Evolutionary conservation across 441 rosid genomes (phyloP), one percentile per base, ranked within the genome.

Genomic region (Kokia cookei): DNA sequence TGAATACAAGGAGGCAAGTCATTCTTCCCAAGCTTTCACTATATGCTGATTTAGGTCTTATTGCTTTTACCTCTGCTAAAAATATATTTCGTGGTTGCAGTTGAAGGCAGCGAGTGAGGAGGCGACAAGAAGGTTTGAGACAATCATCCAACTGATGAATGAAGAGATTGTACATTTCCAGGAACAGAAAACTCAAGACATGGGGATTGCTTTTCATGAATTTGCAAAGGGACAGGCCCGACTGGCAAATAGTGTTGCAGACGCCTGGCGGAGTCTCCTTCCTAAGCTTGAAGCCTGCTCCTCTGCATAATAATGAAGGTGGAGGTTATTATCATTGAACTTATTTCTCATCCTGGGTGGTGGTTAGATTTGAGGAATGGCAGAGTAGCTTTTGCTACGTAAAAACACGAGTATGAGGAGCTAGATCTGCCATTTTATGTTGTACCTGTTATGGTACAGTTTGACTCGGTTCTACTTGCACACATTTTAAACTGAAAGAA

Each of bases 181-280:
- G 82, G 98, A 92, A 7, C 91, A 96, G 86, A 92, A 90, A 84
- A 92, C 98, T 2, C 72, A 74, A 73, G 99, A 96, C 54, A 91
- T 93, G 92, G 97, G 97, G 62, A 76, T 91, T 1, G 98, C 95
- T 12, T 94, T 96, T 84, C 97, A 96, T 65, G 94, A 94, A 78
- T 94, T 96, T 79, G 96, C 98, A 0, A 89, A 86, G 81, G 99
- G 99, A 76, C 99, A 96, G 85, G 93, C 98, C 24, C 96, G 90
- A 7, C 78, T 96, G 76, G 98, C 99, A 8, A 93, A 77, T 64
- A 82, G 82, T 69, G 75, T 92, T 2, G 98, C 98, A 1, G 99
- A 92, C 78, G 97, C 98, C 3, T 96, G 99, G 99, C 82, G 98
- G 84, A 82, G 96, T 82, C 98, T 96, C 77, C 98, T 96, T 76